phyloP scores from a whole-genome alignment of 306 rosid species.

The Glycyrrhiza uralensis region DNA sequence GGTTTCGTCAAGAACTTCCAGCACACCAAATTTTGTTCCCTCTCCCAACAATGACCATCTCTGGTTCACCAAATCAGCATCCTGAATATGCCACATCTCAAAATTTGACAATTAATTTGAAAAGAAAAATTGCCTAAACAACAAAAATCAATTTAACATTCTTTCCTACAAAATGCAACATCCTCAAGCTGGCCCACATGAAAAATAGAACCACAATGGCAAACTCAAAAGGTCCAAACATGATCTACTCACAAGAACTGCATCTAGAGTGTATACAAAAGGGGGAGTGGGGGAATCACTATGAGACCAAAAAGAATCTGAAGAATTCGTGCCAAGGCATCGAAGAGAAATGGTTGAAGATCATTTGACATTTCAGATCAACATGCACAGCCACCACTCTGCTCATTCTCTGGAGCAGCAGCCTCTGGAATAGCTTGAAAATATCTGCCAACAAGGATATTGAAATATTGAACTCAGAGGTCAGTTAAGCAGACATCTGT shows the following conservation, averaged over 20 bases:
- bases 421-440: slow-evolving; percentile 85
- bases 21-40: neutral
- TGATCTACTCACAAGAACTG: slow-evolving; percentile 9
- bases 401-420: slow-evolving; percentile 65
- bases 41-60: neutral
- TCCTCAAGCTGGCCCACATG: neutral
- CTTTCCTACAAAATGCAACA: slow-evolving; percentile 27
- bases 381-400: slow-evolving; percentile 87
- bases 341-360: neutral
- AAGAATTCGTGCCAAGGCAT: slow-evolving; percentile 16
- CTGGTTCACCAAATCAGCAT: neutral
- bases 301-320: slow-evolving; percentile 32
- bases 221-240: neutral
- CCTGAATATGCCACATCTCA: slow-evolving; percentile 1
- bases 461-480: neutral
- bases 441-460: slow-evolving; percentile 54
- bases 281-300: neutral
- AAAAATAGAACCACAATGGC: slow-evolving; percentile 6
- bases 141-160: slow-evolving; percentile 29
- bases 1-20: neutral
- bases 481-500: neutral
- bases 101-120: neutral
- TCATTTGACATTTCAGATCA: slow-evolving; percentile 30
- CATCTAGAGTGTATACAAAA: slow-evolving; percentile 34
- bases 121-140: neutral